phyloP scores from a whole-genome alignment of 2,329 filamentous ascomycete genomes.

The Epichloe gansuensis region DNA sequence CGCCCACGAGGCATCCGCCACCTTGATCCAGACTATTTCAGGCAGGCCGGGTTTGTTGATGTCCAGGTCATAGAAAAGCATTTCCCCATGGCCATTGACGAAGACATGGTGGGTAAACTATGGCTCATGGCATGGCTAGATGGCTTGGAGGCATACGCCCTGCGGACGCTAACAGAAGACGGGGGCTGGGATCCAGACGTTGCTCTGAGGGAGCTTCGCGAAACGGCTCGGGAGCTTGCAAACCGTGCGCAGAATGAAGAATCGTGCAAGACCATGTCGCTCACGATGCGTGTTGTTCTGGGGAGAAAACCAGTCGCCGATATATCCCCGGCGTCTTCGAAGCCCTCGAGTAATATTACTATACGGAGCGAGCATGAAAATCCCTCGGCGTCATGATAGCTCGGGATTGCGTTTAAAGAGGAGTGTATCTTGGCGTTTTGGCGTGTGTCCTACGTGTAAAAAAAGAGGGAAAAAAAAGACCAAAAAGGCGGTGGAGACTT shows the following conservation, averaged over 20 bases:
- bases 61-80: conserved; percentile 33
- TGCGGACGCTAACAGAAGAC: conserved; percentile 39
- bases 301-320: conserved; percentile 35
- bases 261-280: conserved; percentile 27
- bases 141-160: conserved; percentile 32
- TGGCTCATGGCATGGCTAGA: conserved; percentile 41
- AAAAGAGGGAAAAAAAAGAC: no score
- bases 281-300: conserved; percentile 35
- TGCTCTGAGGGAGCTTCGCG: conserved; percentile 33
- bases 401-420: no score
- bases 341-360: not conserved
- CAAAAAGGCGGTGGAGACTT: no score
- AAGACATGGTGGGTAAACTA: conserved; percentile 35
- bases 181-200: conserved; percentile 39
- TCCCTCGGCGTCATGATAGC: not conserved
- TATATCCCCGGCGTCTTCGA: not conserved
- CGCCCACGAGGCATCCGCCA: conserved; percentile 32
- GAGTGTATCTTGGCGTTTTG: no score
- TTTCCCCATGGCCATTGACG: conserved; percentile 34
- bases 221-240: conserved; percentile 35
- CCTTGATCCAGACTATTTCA: conserved; percentile 30
- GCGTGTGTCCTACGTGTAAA: no score
- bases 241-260: conserved; percentile 32
- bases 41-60: conserved; percentile 38
- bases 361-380: not conserved